Evolutionary conservation across 345 rosid genomes (phyloP).

Genomic region (Euphorbia lathyris): DNA sequence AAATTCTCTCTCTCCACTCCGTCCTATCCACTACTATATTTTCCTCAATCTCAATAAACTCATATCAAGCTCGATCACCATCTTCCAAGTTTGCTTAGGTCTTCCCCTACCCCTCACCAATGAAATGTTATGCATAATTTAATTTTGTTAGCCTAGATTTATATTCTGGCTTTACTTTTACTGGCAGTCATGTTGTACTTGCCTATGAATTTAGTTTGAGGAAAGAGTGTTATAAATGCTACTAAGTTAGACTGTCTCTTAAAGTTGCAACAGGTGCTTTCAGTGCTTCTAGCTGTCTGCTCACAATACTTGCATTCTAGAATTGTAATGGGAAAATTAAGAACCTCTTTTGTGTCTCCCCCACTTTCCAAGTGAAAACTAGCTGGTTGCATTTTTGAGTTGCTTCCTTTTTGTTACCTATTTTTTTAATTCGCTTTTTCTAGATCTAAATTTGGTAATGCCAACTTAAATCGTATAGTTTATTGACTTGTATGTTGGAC

Average conservation of each 20-base stretch:
- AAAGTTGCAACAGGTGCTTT: conserved; percentile 1
- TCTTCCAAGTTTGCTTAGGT: too few relatives aligned
- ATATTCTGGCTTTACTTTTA: background rate
- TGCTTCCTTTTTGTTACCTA: too few relatives aligned
- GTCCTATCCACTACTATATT: too few relatives aligned
- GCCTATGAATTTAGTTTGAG: background rate
- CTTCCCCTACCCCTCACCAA: too few relatives aligned
- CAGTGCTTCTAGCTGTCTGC: background rate
- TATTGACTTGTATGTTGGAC: conserved; percentile 4
- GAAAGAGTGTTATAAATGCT: background rate
- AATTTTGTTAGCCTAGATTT: background rate
- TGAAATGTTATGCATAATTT: background rate
- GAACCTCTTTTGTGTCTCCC: background rate
- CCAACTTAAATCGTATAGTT: background rate
- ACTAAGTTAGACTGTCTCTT: background rate
- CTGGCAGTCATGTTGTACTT: too few relatives aligned
- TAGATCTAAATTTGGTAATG: background rate
- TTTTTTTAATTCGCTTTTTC: background rate
- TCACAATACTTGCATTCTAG: background rate
- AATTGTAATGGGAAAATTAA: background rate
- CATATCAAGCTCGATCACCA: too few relatives aligned
- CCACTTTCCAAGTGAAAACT: background rate
- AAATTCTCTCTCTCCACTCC: too few relatives aligned
- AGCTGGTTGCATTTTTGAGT: background rate
- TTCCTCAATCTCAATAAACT: too few relatives aligned